Percentiles rank a stretch among this genome's conserved stretches.
phyloP scores from a whole-genome alignment of 108 stramenopile species.

The Ochromonas danica region DNA sequence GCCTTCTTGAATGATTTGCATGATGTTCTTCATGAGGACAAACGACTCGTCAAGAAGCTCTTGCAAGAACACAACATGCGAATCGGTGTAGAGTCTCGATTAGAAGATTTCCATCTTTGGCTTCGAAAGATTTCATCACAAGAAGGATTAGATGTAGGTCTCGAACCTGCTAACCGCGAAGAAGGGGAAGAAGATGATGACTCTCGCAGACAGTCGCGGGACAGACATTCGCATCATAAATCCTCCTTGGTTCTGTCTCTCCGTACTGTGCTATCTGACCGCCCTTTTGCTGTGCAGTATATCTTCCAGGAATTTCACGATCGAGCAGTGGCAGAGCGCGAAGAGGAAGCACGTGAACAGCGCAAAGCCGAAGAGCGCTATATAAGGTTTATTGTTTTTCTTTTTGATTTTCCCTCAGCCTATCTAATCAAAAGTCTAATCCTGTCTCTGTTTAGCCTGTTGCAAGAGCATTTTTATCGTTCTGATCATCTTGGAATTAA shows the following conservation, averaged over 20 bases:
- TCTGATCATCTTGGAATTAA: conserved; percentile 52
- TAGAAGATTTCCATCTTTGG: conserved; percentile 45
- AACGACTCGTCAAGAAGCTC: conserved; percentile 46
- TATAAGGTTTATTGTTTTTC: too few relatives aligned
- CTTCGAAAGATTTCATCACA: too few relatives aligned
- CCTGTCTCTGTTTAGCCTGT: too few relatives aligned
- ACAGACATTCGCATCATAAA: not conserved
- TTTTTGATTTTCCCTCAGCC: not conserved
- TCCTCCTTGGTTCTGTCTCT: not conserved
- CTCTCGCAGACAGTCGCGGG: too few relatives aligned
- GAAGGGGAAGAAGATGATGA: too few relatives aligned
- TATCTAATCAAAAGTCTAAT: too few relatives aligned
- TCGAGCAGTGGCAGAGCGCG: conserved; percentile 45
- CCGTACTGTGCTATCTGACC: not conserved
- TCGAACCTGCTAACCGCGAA: too few relatives aligned
- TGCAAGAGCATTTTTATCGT: conserved; percentile 54
- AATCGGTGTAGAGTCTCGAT: conserved; percentile 44
- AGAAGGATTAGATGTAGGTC: too few relatives aligned
- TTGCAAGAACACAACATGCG: conserved; percentile 43
- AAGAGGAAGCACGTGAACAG: conserved; percentile 43
- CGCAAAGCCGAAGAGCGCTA: conserved; percentile 39
- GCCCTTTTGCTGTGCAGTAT: not conserved
- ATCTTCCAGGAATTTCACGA: conserved; percentile 45
- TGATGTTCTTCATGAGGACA: conserved; percentile 45
- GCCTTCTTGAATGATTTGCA: conserved; percentile 46